Conservation (phyloP, 1,139 yeast genomes). For the Yamadazyma atlantica region DNA sequence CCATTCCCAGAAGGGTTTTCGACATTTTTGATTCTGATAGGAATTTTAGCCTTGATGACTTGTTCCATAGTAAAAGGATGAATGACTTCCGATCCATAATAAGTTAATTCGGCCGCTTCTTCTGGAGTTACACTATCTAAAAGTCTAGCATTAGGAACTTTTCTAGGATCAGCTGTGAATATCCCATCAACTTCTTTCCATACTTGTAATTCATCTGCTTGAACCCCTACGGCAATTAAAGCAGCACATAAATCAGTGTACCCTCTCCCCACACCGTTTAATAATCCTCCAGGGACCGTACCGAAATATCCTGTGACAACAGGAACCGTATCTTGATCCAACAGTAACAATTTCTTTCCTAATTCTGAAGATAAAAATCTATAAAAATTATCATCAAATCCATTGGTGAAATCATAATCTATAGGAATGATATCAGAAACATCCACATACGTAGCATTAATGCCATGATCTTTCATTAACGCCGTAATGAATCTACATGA, state of each 20-base stretch:
- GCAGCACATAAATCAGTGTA: conserved; percentile 98
- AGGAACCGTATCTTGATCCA: conserved; percentile 62
- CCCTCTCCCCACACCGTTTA: conserved; percentile 94
- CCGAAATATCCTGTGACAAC: conserved; percentile 97
- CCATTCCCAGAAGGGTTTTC: conserved; percentile 90
- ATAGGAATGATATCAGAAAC: conserved; percentile 68
- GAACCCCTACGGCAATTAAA: conserved; percentile 85
- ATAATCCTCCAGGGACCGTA: conserved; percentile 86
- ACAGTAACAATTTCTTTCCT: conserved; percentile 51
- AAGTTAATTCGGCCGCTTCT: conserved; percentile 96
- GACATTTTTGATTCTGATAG: conserved; percentile 94
- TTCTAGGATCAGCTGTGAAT: conserved; percentile 96
- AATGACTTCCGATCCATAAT: conserved; percentile 95
- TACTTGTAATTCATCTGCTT: conserved; percentile 91
- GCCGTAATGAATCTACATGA: conserved; percentile 88
- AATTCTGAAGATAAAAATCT: conserved; percentile 58
- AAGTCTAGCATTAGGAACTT: conserved; percentile 86
- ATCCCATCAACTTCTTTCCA: conserved; percentile 99
- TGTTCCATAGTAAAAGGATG: conserved; percentile 99
- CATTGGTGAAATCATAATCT: conserved; percentile 50
- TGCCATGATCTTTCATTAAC: conserved; percentile 76
- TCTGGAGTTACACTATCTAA: conserved; percentile 92
- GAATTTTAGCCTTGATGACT: conserved; percentile 92
- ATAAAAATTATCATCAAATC: conserved; percentile 72
- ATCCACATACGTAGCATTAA: conserved; percentile 76